Base-by-base conservation (phyloP, 1,139 yeast genomes). In the Candida frijolesensis region DNA sequence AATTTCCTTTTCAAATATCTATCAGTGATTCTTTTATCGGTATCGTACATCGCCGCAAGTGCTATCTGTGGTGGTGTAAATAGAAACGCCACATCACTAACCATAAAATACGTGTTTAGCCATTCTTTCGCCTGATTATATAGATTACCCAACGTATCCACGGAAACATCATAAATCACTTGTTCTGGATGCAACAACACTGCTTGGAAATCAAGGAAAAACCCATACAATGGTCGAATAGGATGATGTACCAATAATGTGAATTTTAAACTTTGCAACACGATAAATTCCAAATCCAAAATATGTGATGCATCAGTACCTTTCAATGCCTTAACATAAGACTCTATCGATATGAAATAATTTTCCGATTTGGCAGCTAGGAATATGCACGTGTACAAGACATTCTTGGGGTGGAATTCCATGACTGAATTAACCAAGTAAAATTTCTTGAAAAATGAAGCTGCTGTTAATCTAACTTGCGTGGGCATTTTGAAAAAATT, bases 51-150 rank as follows among this genome's bases (percentile, higher is more conserved):
- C 6, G 95, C 90, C 0, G 97, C 96, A 50, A 94, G 72, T 0
- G 98, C 97, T 37, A 94, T 88, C 61, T 94, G 99, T 0, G 99
- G 97, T 1, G 99, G 99, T 0, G 98, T 85, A 66, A 74, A 94
- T 33, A 84, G 71, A 60, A 90, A 92, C 14, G 79, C 73, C 3
- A 82, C 92, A 63, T 92, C 96, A 30, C 95, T 84, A 42, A 88
- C 71, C 45, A 91, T 66, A 0, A 74, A 77, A 52, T 88, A 79
- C 16, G 84, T 86, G 44, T 84, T 80, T 7, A 90, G 75, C 68
- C 85, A 71, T 32, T 73, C 75, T 58, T 87, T 82, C 2, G 96
- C 89, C 38, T 74, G 70, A 60, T 89, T 96, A 64, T 89, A 89
- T 38, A 80, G 72, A 48, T 74, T 72, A 1, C 83, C 84, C 25